Conservation (phyloP, 1,139 yeast species). For the Magnusiomyces fungicola region DNA sequence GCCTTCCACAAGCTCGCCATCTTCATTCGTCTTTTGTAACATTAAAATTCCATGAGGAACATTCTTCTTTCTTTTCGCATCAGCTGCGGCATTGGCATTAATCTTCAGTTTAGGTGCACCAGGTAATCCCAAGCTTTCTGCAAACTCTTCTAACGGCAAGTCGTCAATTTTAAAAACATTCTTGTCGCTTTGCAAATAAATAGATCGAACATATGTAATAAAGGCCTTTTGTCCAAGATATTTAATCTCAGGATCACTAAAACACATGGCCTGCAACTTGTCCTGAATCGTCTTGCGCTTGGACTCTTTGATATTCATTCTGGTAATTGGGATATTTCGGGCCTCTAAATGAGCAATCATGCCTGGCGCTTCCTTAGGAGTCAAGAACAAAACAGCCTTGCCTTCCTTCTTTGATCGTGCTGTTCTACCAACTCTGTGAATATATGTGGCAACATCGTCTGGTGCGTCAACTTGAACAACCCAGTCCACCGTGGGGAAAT, state of each 20-base stretch:
- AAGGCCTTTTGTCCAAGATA: constrained; percentile 95
- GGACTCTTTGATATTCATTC: constrained; percentile 66
- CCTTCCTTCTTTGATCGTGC: constrained; percentile 93
- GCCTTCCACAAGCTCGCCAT: constrained; percentile 28
- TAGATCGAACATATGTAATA: constrained; percentile 78
- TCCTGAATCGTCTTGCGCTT: constrained; percentile 74
- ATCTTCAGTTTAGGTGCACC: constrained; percentile 93
- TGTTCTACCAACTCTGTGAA: constrained; percentile 93
- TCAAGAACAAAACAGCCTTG: constrained; percentile 70
- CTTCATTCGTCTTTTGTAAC: constrained; percentile 57
- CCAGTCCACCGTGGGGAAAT: constrained; percentile 97
- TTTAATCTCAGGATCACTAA: constrained; percentile 85
- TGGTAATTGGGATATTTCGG: constrained; percentile 61
- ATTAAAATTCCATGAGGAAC: constrained; percentile 62
- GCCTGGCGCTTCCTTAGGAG: constrained; percentile 77
- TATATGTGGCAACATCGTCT: constrained; percentile 90
- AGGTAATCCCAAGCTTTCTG: constrained; percentile 84
- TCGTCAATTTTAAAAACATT: constrained; percentile 66
- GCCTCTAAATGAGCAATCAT: constrained; percentile 58
- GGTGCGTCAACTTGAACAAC: constrained; percentile 95
- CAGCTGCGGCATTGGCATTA: constrained; percentile 40
- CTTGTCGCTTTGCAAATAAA: constrained; percentile 81
- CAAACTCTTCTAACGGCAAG: constrained; percentile 75
- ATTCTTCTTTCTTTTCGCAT: constrained; percentile 69
- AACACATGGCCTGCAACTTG: constrained; percentile 83